Conservation (phyloP, 345 rosid species). For the Eucalyptus cloeziana region DNA sequence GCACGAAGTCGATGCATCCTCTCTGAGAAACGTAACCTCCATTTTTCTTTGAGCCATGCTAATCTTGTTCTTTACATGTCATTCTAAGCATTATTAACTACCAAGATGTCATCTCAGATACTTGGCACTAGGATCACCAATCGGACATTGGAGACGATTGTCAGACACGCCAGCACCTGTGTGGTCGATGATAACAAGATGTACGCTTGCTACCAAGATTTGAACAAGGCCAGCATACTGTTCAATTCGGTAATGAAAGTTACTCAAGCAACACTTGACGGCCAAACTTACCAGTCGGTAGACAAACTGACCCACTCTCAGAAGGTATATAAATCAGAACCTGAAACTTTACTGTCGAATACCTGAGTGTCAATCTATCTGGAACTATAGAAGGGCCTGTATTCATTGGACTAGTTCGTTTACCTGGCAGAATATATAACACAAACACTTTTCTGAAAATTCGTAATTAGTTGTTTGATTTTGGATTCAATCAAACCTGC, state of each 20-base stretch:
- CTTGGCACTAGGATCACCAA: conserved; percentile 25
- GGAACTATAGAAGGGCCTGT: neutral
- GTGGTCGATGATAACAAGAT: conserved; percentile 32
- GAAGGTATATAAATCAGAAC: conserved; percentile 13
- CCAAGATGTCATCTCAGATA: conserved; percentile 19
- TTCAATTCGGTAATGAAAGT: conserved; percentile 40
- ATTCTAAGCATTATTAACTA: neutral
- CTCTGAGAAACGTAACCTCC: conserved; percentile 33
- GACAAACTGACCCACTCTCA: conserved; percentile 14
- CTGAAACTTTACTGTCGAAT: neutral
- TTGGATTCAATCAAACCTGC: neutral
- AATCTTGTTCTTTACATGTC: neutral
- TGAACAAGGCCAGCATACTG: conserved; percentile 14
- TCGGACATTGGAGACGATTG: conserved; percentile 37
- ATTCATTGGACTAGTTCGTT: neutral
- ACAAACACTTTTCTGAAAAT: neutral
- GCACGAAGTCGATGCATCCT: neutral
- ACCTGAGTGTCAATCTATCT: neutral
- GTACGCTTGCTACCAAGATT: conserved; percentile 15
- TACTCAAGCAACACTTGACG: conserved; percentile 25
- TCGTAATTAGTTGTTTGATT: neutral
- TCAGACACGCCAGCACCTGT: conserved; percentile 50
- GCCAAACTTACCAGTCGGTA: neutral
- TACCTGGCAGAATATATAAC: neutral
- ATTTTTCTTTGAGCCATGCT: too few species aligned